Evolutionary conservation across 176 grass and related monocot species (phyloP), one percentile per base, ranked within the genome.

Genomic region (Oropetium thomaeum): DNA sequence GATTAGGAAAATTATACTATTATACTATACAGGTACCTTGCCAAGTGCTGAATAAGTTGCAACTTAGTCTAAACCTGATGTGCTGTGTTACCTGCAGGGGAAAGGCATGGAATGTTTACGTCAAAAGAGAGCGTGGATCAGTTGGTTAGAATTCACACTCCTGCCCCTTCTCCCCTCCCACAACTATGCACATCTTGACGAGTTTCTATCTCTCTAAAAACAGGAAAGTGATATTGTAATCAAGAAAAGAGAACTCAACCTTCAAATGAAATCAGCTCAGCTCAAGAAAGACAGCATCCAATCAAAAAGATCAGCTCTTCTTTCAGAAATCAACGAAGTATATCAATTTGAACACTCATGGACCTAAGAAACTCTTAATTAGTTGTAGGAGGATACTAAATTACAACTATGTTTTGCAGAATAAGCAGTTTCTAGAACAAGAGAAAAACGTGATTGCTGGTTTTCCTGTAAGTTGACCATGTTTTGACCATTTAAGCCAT

Each of bases 291-390:
- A 89, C 22, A 85, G 87, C 77, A 57, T 97, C 70, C 83, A 93
- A 83, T 80, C 73, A 79, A 88, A 87, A 84, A 86, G 26, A 88
- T 82, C 67, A 17, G 31, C 42, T 7, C 51, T 93, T 59, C 33
- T 72, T 77, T 72, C 61, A 42, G 87, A 88, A 86, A 93, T 68
- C 39, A 62, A 23, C 82, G 39, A 88, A 62, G 93, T 97, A 88
- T 75, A 76, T 27, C 35, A 75, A 75, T 77, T 77, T 32, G n/a
- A 7, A 67, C 8, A 30, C 30, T 70, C 19, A 34, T 53, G 34
- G 8, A 63, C 70, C 55, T 33, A 63, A 62, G 8, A 61, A 31
- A 47, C 40, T 35, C n/a, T 73, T 47, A 39, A 65, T 77, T 82
- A 26, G 39, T 20, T 77, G 10, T 65, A 39, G n/a, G 22, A 57